phyloP scores from a whole-genome alignment of 2,329 filamentous ascomycete species.

The Paramyrothecium sp. region DNA sequence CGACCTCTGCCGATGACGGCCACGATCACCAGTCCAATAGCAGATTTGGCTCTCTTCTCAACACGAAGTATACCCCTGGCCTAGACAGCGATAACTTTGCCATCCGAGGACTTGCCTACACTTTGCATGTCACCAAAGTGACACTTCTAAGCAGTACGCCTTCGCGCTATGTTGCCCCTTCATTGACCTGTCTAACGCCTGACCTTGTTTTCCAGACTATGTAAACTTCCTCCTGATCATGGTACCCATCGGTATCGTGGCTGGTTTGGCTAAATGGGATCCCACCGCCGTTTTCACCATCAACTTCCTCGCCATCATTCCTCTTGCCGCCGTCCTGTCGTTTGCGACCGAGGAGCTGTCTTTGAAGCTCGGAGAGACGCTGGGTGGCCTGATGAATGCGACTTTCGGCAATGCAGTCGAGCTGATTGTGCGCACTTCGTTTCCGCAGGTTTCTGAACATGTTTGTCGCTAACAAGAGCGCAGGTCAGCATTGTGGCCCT shows the following conservation, averaged over 20 bases:
- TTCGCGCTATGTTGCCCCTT: not conserved
- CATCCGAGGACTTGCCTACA: constrained; percentile 44
- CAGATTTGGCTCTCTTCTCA: constrained; percentile 43
- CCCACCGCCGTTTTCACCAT: constrained; percentile 69
- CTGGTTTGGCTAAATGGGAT: constrained; percentile 61
- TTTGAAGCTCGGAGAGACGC: constrained; percentile 67
- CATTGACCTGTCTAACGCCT: not conserved
- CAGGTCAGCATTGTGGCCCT: constrained; percentile 92
- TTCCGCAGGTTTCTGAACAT: not conserved
- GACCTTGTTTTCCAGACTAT: constrained; percentile 39
- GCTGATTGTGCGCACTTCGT: constrained; percentile 59
- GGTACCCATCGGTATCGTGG: constrained; percentile 70
- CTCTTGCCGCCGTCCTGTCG: constrained; percentile 69
- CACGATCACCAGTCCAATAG: constrained; percentile 14
- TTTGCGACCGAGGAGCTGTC: constrained; percentile 79
- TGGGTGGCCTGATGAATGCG: constrained; percentile 73
- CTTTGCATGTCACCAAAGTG: constrained; percentile 56
- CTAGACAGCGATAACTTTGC: constrained; percentile 44
- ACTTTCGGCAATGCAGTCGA: constrained; percentile 81
- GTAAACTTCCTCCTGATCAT: constrained; percentile 72
- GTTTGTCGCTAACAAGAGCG: constrained; percentile 8
- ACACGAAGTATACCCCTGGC: constrained; percentile 50
- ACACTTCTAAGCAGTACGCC: constrained; percentile 58
- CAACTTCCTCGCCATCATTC: constrained; percentile 81
- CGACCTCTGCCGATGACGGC: constrained; percentile 13